Evolutionary conservation across 1,139 yeast genomes (phyloP).

Genomic region (Taiozyma sp.): DNA sequence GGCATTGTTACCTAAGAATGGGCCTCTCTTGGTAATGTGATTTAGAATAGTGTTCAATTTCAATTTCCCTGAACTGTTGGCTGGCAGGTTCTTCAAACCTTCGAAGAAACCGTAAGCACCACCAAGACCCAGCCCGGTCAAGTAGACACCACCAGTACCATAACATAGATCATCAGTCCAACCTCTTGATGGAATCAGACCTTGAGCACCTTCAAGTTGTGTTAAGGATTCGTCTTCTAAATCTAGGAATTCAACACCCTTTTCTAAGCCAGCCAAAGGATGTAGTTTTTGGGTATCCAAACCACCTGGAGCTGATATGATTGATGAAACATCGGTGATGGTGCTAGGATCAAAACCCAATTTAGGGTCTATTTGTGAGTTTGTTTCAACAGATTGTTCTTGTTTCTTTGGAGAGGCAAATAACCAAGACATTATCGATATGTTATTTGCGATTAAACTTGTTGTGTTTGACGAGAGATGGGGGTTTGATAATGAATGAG

Average conservation of each 20-base stretch:
- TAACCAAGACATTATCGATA: constrained; percentile 57
- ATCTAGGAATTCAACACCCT: constrained; percentile 85
- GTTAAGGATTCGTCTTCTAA: constrained; percentile 80
- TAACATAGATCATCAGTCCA: constrained; percentile 97
- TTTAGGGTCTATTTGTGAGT: constrained; percentile 25
- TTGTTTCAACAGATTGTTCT: constrained; percentile 22
- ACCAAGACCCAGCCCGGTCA: constrained; percentile 77
- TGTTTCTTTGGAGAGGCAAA: constrained; percentile 45
- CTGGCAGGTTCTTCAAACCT: constrained; percentile 75
- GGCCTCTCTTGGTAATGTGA: constrained; percentile 93
- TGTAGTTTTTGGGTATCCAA: constrained; percentile 76
- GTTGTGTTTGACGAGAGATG: neutral
- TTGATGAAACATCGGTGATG: constrained; percentile 59
- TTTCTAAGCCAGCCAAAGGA: constrained; percentile 90
- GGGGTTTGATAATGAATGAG: neutral
- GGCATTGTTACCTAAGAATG: constrained; percentile 89
- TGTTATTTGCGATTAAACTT: neutral
- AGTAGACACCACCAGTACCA: constrained; percentile 94
- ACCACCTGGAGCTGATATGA: constrained; percentile 55
- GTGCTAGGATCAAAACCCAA: constrained; percentile 68
- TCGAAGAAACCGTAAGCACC: constrained; percentile 87
- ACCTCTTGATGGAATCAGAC: constrained; percentile 89
- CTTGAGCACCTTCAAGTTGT: constrained; percentile 80
- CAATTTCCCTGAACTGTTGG: constrained; percentile 65
- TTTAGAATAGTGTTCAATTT: constrained; percentile 86